Base-by-base conservation (phyloP, 306 rosid genomes). In the Boehmeria nivea region DNA sequence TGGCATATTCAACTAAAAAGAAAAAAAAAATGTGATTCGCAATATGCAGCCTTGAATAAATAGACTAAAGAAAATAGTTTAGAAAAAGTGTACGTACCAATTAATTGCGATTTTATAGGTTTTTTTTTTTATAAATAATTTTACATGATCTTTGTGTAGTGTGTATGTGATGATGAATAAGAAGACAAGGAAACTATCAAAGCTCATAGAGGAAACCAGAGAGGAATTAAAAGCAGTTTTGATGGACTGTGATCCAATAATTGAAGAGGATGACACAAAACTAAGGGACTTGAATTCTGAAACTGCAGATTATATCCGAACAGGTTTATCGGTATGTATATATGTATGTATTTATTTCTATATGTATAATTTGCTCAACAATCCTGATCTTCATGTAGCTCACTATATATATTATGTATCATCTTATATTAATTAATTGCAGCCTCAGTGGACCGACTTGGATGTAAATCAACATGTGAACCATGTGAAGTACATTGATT, bases 401-500 rank as follows among this genome's bases (percentile, higher is more conserved):
- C 7, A 4, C 11, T 5, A 33, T 10, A 10, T 23, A 45, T 16
- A 45, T n/a, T n/a, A n/a, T n/a, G n/a, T n/a, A n/a, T n/a, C n/a
- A n/a, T n/a, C n/a, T n/a, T n/a, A n/a, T n/a, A n/a, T n/a, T n/a
- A n/a, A 11, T 48, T 33, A 33, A 43, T n/a, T n/a, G n/a, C 54
- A 59, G 66, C 50, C 73, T 43, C 2, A 14, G n/a, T 68, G 61
- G 67, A 51, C 54, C 9, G 67, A 60, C 59, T 18, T 60, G 57
- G 67, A 57, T 57, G 36, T 68, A 42, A 68, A 60, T 18, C 50
- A 68, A 20, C 67, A 68, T 19, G 73, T 68, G 46, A 68, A 28
- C 52, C 34, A 49, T 38, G 36, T 49, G 2, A 57, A 48, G 26
- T 57, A 66, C 44, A 48, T 57, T 17, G 39, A 34, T 27, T 66